Evolutionary conservation across 2,329 filamentous ascomycete genomes (phyloP), one percentile per base, ranked within the genome.

Genomic region (Aureobasidium lini): DNA sequence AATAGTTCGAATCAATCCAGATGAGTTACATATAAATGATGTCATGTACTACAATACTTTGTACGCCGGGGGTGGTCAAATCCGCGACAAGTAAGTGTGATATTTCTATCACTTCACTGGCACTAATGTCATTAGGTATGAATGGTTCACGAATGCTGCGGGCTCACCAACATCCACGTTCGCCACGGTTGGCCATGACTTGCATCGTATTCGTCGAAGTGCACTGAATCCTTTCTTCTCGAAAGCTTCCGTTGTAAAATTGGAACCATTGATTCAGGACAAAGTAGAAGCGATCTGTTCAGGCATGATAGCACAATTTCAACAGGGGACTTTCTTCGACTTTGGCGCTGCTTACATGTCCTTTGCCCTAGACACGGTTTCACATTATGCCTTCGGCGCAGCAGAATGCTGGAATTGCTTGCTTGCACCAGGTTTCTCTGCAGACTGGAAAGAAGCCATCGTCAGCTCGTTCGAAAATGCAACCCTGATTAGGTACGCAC

Each of bases 141-240:
- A 40, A 13, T 40, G 37, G 37, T 40, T 40, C 37, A 40, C 37
- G 4, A 40, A 40, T n/a, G 37, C 37, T 40, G 37, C 37, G 8
- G 37, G 37, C 37, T 40, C 37, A 13, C 37, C 37, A 40, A 40
- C 37, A 8, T 67, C 67, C 1, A 59, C 65, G 6, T 60, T 74
- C 6, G 61, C 69, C 6, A 78, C 75, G 0, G 66, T 73, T 15
- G 63, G 68, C 9, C 72, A 76, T 60, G 69, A 75, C 23, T 65
- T 71, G 6, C 77, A 79, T 61, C 72, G 74, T 1, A 65, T 70
- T 16, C 73, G 77, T 3, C 73, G 77, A 13, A 68, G 62, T 4
- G 67, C 74, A 2, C 61, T 80, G 49, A 76, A 71, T 58, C 70
- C 68, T 0, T 79, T 76, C 66, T 80, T 79, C 63, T 77, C 76